These are phyloP conservation scores for Climacium dendroides DNA, from an alignment of 225 moss, liverwort and hornwort species.

Conservation along the genomic window DNA sequence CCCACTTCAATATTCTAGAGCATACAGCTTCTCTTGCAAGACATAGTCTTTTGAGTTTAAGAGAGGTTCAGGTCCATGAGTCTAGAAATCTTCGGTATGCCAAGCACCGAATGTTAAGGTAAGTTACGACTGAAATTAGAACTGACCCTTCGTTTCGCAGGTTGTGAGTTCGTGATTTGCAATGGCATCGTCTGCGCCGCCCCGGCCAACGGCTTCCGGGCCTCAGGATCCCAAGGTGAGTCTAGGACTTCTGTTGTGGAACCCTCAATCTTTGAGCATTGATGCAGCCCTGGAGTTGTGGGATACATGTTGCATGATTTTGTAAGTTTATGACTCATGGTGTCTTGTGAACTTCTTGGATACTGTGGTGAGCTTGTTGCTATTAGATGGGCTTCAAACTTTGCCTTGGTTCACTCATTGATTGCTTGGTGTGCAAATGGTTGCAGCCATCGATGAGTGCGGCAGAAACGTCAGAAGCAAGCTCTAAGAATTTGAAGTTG, in stretches of 20 bases:
- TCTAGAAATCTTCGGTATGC: background rate
- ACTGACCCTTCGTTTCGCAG: background rate
- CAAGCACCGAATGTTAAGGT: background rate
- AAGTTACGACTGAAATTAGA: background rate
- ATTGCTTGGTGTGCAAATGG: background rate
- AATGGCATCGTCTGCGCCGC: constrained; percentile 16
- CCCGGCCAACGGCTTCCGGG: constrained; percentile 16
- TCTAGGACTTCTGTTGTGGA: background rate
- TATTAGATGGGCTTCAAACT: background rate
- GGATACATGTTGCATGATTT: background rate
- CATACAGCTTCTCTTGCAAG: background rate
- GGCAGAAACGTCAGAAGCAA: constrained; percentile 28
- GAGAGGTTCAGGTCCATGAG: background rate
- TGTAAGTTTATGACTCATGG: background rate
- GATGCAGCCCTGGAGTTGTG: background rate
- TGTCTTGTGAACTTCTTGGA: background rate
- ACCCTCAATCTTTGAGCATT: background rate
- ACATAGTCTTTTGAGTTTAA: background rate
- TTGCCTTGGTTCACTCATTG: background rate
- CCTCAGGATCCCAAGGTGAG: constrained; percentile 30
- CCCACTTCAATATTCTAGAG: background rate
- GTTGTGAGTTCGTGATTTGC: constrained; percentile 2
- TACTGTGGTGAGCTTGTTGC: background rate
- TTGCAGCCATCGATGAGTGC: constrained; percentile 18
- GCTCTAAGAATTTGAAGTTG: constrained; percentile 29